Evolutionary conservation across 2,329 filamentous ascomycete species (phyloP).

Genomic region (Sporothrix dimorphospora): DNA sequence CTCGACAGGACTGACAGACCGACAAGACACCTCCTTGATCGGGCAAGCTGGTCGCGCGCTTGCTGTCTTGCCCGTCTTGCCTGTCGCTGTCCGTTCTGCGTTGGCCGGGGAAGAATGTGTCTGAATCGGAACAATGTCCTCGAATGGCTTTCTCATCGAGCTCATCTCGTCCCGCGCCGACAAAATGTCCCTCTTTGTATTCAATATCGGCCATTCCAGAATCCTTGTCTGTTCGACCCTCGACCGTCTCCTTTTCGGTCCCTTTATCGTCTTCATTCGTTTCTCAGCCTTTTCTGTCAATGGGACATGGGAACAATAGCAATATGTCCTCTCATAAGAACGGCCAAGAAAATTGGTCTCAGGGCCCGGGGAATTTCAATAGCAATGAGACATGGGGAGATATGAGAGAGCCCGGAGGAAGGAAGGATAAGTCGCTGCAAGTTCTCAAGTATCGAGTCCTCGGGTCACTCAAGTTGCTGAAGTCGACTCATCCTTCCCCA

Average conservation of each 20-base stretch:
- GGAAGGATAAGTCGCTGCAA: too few relatives aligned
- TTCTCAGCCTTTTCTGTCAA: not conserved
- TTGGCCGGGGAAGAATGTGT: not conserved
- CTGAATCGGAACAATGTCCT: not conserved
- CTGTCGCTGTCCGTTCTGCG: too few relatives aligned
- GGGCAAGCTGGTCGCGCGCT: slow-evolving; percentile 11
- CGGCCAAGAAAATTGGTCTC: slow-evolving; percentile 5
- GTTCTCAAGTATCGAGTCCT: too few relatives aligned
- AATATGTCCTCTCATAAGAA: not conserved
- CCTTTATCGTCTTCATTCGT: not conserved
- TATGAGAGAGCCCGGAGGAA: not conserved
- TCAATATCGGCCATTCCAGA: not conserved
- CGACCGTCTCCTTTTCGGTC: not conserved
- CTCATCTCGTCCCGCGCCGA: slow-evolving; percentile 4
- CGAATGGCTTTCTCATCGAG: not conserved
- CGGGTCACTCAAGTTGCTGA: too few relatives aligned
- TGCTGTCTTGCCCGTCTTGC: too few relatives aligned
- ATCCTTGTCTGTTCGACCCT: not conserved
- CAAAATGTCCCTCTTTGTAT: not conserved
- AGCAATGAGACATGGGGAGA: slow-evolving; percentile 6
- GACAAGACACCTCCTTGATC: slow-evolving; percentile 11
- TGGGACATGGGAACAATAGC: too few relatives aligned
- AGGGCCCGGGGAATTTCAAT: not conserved
- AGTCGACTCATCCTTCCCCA: not conserved
- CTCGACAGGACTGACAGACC: not conserved